Evolutionary conservation across 2,329 filamentous ascomycete genomes (phyloP), one percentile per base, ranked within the genome.

Genomic region (Calonectria pteridis): DNA sequence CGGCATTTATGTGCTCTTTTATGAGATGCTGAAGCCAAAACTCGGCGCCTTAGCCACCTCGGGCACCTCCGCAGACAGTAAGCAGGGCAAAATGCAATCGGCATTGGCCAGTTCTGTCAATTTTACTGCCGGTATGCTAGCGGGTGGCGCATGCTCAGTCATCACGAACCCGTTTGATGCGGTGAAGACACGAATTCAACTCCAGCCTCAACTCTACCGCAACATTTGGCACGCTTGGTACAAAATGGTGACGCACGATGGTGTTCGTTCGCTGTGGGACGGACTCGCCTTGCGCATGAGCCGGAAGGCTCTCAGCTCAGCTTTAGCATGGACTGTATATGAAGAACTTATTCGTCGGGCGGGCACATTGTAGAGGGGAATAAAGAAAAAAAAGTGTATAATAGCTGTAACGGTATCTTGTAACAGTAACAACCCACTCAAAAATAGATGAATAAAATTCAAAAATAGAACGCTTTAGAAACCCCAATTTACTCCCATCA

Each of bases 101-200:
- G 79, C 81, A 13, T 59, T 82, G 49, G 83, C 84, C 87, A 49
- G 91, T 90, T 90, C 90, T 1, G 94, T 98, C 79, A 98, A 99
- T 84, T 98, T 98, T 81, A 87, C 91, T 18, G 96, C 95, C 0
- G 96, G 94, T 16, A 92, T 95, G 4, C 81, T 96, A 5, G 95
- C 96, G 4, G 96, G 95, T 0, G 93, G 93, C 1, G 86, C 94
- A 35, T 97, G 95, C 69, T 98, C 96, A 0, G 93, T 93, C 5
- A 89, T 98, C 46, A 98, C 97, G 11, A 99, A 99, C 83, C 97
- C 97, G 0, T 98, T 98, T 81, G 97, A 99, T 84, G 95, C 95
- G 0, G 93, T 98, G 84, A 99, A 99, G 87, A 99, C 97, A 28
- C 89, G 97, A 64, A 92, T 99, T 78, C 97, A 99, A 86, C 88